These are phyloP conservation scores for Ambrosia trifida DNA, from an alignment of 129 eudicot species.

Conservation along the genomic window DNA sequence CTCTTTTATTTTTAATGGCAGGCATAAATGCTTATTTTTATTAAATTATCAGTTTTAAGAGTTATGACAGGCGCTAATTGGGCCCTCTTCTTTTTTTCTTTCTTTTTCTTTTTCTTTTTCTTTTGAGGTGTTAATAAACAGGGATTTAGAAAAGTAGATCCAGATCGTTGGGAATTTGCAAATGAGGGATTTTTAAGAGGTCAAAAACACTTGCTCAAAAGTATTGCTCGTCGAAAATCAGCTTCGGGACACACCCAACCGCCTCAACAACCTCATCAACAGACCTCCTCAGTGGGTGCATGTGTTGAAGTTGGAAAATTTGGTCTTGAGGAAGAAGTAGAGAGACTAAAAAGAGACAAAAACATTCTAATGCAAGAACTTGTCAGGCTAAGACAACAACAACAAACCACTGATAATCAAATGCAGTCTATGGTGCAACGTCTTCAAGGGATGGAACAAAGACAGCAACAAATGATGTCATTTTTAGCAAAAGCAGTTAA, in stretches of 20 bases:
- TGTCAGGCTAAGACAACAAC: conserved; percentile 82
- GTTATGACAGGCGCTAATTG: conserved; percentile 9
- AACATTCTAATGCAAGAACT: conserved; percentile 86
- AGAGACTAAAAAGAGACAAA: conserved; percentile 80
- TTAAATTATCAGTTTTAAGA: conserved; percentile 1
- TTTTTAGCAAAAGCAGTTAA: conserved; percentile 83
- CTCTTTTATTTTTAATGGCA: neutral
- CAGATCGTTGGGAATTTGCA: conserved; percentile 95
- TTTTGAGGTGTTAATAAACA: conserved; percentile 31
- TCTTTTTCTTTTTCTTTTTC: neutral
- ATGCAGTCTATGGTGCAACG: conserved; percentile 84
- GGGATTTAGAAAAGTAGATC: conserved; percentile 90
- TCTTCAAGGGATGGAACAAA: conserved; percentile 90
- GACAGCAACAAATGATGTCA: conserved; percentile 95
- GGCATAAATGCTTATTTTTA: no score
- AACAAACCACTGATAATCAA: conserved; percentile 70
- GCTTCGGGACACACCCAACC: conserved; percentile 60
- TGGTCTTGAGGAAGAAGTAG: conserved; percentile 89
- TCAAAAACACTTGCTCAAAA: conserved; percentile 73
- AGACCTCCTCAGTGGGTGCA: conserved; percentile 56
- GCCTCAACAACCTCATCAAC: conserved; percentile 53
- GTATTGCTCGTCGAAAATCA: conserved; percentile 61
- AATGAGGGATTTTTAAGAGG: conserved; percentile 87
- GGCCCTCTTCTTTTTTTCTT: neutral
- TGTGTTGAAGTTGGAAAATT: conserved; percentile 93